phyloP scores from a whole-genome alignment of 805 yeast genomes.

The Saccharomycopsis sp. region DNA sequence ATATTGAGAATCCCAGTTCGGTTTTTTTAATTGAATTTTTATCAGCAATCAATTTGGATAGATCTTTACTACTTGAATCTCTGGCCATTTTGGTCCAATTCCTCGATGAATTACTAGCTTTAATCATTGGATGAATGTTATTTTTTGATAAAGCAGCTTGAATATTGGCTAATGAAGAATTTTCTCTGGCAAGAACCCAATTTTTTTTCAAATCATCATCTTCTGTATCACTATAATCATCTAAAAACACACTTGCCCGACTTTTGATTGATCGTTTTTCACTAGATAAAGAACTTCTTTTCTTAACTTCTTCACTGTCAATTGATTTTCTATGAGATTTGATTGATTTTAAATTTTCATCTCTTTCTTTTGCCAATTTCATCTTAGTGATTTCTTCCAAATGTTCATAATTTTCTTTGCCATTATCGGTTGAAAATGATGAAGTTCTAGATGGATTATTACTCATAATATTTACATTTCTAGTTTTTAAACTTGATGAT shows the following conservation, averaged over 20 bases:
- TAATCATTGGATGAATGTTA: slow-evolving; percentile 1
- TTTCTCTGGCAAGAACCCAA: slow-evolving; percentile 19
- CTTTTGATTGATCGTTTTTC: too few relatives aligned
- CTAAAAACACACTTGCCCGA: slow-evolving; percentile 14
- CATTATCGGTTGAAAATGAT: too few relatives aligned
- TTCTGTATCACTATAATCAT: slow-evolving; percentile 15
- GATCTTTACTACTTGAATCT: slow-evolving; percentile 13
- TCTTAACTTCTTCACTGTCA: not conserved
- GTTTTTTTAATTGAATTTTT: slow-evolving; percentile 7
- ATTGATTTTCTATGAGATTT: not conserved
- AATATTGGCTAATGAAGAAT: slow-evolving; percentile 16
- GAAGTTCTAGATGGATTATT: not conserved
- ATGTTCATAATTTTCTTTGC: slow-evolving; percentile 13
- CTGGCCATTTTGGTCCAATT: slow-evolving; percentile 15
- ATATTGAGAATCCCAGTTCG: slow-evolving; percentile 15
- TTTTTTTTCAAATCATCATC: slow-evolving; percentile 17
- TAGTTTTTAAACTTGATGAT: not conserved
- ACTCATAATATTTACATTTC: slow-evolving; percentile 1
- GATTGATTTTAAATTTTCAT: slow-evolving; percentile 7
- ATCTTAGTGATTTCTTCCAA: slow-evolving; percentile 16
- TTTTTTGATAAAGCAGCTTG: slow-evolving; percentile 6
- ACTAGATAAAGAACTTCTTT: slow-evolving; percentile 1
- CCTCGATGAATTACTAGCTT: slow-evolving; percentile 1
- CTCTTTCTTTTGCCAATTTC: slow-evolving; percentile 15
- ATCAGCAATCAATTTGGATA: too few relatives aligned